These are phyloP conservation scores for Psilocybe cubensis DNA, from an alignment of 768 basidiomycete species.

Conservation along the genomic window DNA sequence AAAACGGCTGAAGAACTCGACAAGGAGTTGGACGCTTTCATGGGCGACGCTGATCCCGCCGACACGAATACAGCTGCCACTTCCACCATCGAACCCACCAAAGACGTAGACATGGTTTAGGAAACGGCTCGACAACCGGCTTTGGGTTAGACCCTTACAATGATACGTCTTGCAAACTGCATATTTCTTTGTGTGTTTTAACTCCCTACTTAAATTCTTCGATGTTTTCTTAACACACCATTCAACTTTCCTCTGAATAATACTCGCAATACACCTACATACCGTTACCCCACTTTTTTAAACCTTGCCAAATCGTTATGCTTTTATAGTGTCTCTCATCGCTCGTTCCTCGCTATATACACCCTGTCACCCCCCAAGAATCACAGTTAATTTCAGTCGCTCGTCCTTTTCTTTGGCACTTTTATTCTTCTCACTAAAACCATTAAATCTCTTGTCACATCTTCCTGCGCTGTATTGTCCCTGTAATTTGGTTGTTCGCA, in stretches of 20 bases:
- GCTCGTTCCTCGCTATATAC: not conserved
- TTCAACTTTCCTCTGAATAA: not conserved
- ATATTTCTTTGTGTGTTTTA: too few relatives aligned
- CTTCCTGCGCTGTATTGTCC: not conserved
- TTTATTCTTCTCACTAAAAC: not conserved
- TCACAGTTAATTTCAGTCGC: not conserved
- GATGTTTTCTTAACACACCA: too few relatives aligned
- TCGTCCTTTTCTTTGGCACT: not conserved
- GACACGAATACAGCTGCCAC: conserved; percentile 17
- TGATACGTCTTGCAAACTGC: too few relatives aligned
- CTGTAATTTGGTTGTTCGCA: not conserved
- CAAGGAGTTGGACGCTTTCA: conserved; percentile 85
- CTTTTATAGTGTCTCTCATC: not conserved
- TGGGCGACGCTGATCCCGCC: conserved; percentile 56
- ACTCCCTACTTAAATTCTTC: too few relatives aligned
- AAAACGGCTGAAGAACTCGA: conserved; percentile 87
- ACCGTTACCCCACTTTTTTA: not conserved
- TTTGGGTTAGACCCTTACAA: not conserved
- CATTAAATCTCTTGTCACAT: not conserved
- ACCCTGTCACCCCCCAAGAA: too few relatives aligned
- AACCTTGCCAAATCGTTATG: not conserved
- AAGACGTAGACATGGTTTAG: conserved; percentile 28
- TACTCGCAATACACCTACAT: conserved; percentile 2
- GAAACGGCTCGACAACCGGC: not conserved
- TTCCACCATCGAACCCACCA: conserved; percentile 26